Base-by-base conservation (phyloP, 768 basidiomycete species). In the Coprinopsis marcescibilis region DNA sequence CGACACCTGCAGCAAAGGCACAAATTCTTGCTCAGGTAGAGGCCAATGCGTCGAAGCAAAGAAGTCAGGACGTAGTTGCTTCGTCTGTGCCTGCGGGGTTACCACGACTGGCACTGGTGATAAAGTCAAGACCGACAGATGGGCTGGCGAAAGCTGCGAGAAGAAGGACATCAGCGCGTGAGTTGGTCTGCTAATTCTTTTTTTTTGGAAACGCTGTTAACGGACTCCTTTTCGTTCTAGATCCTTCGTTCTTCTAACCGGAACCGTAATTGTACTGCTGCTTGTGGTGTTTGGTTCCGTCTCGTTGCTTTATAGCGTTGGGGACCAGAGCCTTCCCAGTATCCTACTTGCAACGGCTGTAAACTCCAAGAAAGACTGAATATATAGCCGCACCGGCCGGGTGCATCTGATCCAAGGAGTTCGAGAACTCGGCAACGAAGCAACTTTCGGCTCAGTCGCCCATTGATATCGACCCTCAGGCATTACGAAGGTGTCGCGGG, bases 91-190 rank as follows among this genome's bases (percentile, higher is more conserved):
- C 35, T 83, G 80, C 52, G 65, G 66, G 17, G 61, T 58, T 10
- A 72, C 73, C 6, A 67, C 63, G 21, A 82, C 78, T 8, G 74
- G 73, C 38, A 66, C 74, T 46, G 71, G 72, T 8, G 62, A 69
- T 20, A 74, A 80, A n/a, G 60, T 67, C 23, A 73, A 80, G 60
- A 78, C 73, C 3, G 75, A 81, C 51, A 65, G 62, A 25, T 92
- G 89, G 89, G 88, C 75, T 1, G 89, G 89, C 3, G 72, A 76
- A 43, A 76, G 70, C 52, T 92, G 89, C 54, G 80, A 90, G 69
- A 75, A 81, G 52, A 81, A 79, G 64, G 89, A 92, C 57, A 66
- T 91, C 39, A 89, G 85, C 70, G 79, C 78, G 89, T 89, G 57
- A 51, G 85, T 78, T 12, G 35, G 19, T 19, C 41, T 34, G 24